phyloP scores from a whole-genome alignment of 164 flowering plant genomes.

The Aristolochia californica region DNA sequence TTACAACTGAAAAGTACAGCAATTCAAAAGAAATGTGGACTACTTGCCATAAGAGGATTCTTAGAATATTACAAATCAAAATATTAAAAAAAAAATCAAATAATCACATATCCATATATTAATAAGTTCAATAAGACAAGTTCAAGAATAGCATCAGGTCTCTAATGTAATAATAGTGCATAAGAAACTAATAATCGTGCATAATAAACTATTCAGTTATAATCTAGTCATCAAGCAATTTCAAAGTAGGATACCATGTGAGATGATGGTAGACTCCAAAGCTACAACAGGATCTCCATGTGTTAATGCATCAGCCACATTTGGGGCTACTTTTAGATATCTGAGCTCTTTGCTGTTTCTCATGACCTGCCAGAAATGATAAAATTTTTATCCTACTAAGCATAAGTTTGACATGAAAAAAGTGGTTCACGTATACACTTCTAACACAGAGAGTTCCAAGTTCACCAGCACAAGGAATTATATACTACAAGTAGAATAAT shows the following conservation, averaged over 20 bases:
- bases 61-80: too few species aligned
- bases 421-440: too few species aligned
- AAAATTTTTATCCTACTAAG: too few species aligned
- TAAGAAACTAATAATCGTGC: not conserved
- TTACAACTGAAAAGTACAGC: too few species aligned
- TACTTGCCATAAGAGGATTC: not conserved
- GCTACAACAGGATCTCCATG: conserved; percentile 70
- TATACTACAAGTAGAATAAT: too few species aligned
- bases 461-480: too few species aligned
- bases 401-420: too few species aligned
- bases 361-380: conserved; percentile 4
- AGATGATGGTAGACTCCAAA: conserved; percentile 81
- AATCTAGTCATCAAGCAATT: not conserved
- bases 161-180: not conserved
- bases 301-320: conserved; percentile 63
- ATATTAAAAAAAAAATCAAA: too few species aligned
- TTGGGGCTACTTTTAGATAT: conserved; percentile 40
- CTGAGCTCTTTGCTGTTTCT: conserved; percentile 3
- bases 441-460: too few species aligned
- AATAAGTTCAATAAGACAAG: not conserved
- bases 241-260: conserved; percentile 43
- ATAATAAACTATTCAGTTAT: not conserved
- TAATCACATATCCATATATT: not conserved
- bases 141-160: not conserved
- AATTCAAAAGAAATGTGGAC: too few species aligned